Conservation (phyloP, 2,329 filamentous ascomycete genomes). For the Alternaria sp. region DNA sequence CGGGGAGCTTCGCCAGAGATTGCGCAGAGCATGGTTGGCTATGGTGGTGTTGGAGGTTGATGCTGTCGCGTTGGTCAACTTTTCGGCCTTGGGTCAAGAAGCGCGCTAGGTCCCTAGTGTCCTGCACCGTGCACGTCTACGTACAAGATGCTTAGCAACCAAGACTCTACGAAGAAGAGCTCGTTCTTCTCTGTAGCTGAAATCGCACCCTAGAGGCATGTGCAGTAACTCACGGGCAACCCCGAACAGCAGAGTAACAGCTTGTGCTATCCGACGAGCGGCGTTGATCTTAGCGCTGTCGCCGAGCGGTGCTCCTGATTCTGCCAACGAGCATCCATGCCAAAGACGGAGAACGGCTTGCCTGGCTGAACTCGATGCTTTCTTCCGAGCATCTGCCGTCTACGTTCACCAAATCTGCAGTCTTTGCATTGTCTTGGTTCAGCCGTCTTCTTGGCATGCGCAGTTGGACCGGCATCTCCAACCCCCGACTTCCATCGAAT, state of each 20-base stretch:
- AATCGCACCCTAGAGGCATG: too few species aligned
- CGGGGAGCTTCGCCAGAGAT: constrained; percentile 97
- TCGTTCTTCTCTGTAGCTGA: neutral
- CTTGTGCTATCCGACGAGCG: too few species aligned
- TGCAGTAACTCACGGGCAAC: too few species aligned
- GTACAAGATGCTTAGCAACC: neutral
- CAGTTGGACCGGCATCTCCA: constrained; percentile 5
- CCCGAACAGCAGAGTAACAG: too few species aligned
- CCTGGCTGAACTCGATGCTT: neutral
- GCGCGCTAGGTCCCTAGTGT: constrained; percentile 18
- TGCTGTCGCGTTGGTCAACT: constrained; percentile 18
- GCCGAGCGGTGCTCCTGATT: too few species aligned
- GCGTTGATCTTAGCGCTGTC: too few species aligned
- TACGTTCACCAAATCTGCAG: neutral
- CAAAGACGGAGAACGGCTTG: neutral
- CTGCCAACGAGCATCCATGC: too few species aligned
- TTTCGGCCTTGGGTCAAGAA: constrained; percentile 9
- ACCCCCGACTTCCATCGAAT: constrained; percentile 14
- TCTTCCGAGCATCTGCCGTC: neutral
- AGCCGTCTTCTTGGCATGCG: constrained; percentile 5
- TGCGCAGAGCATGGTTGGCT: constrained; percentile 56
- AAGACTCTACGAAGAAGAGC: neutral
- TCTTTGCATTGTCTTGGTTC: neutral
- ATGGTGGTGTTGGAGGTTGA: constrained; percentile 7
- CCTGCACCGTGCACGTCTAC: constrained; percentile 1